phyloP scores from a whole-genome alignment of 495 filamentous ascomycete species.

The Aspergillus taichungensis region DNA sequence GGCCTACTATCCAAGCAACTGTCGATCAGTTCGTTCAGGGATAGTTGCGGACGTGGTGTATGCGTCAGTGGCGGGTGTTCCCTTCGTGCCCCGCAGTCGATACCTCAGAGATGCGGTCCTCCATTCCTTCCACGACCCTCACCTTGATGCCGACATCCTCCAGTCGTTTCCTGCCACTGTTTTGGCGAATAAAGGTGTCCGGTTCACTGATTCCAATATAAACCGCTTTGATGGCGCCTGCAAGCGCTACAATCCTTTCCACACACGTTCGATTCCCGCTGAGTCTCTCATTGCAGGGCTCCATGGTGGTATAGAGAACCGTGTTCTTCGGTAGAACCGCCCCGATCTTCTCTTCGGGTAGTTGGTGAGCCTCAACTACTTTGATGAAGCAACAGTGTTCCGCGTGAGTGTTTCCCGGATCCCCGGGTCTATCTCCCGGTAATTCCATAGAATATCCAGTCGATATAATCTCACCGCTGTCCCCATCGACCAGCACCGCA shows the following conservation, averaged over 20 bases:
- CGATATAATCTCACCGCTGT: constrained; percentile 13
- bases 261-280: constrained; percentile 19
- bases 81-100: constrained; percentile 20
- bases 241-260: constrained; percentile 20
- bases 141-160: constrained; percentile 17
- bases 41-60: too few species aligned
- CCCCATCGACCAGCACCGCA: constrained; percentile 21
- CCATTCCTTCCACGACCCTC: constrained; percentile 15
- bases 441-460: constrained; percentile 27
- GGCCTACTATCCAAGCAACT: too few species aligned
- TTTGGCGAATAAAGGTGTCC: constrained; percentile 20
- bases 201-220: constrained; percentile 26
- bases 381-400: constrained; percentile 44
- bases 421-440: constrained; percentile 20
- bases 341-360: constrained; percentile 30
- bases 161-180: constrained; percentile 13
- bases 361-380: constrained; percentile 26
- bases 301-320: constrained; percentile 28
- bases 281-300: constrained; percentile 25
- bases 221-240: constrained; percentile 17
- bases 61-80: too few species aligned
- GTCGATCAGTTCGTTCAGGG: too few species aligned
- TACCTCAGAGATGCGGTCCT: constrained; percentile 15
- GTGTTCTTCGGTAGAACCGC: constrained; percentile 30
- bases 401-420: constrained; percentile 33